A percentile compares a stretch with the other conserved stretches of the same genome.
phyloP scores from a whole-genome alignment of 768 basidiomycete species.

The Mycena olivaceomarginata region DNA sequence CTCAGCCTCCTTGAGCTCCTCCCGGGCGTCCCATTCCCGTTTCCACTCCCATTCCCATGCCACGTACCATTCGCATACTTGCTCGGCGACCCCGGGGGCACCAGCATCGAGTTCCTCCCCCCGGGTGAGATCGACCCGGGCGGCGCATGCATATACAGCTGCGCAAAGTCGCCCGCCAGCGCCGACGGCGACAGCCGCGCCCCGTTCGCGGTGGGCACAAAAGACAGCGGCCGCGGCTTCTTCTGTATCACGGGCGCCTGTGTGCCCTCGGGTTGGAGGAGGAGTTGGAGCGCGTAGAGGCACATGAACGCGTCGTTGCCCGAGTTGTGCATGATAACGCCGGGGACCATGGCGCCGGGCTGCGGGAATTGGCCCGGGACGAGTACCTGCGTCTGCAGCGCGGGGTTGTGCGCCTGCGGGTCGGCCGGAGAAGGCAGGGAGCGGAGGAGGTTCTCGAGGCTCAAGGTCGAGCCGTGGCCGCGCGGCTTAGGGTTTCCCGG shows the following conservation, averaged over 20 bases:
- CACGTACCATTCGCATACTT: constrained; percentile 13
- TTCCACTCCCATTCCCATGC: constrained; percentile 27
- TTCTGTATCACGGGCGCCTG: constrained; percentile 52
- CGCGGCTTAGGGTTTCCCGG: constrained; percentile 66
- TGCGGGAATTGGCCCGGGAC: constrained; percentile 38
- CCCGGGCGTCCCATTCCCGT: constrained; percentile 9
- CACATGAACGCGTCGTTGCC: constrained; percentile 87
- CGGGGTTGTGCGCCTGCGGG: constrained; percentile 39
- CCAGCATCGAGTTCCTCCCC: constrained; percentile 26
- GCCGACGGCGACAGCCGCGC: constrained; percentile 21
- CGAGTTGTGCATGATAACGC: constrained; percentile 79
- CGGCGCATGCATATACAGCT: constrained; percentile 34
- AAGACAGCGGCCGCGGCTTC: constrained; percentile 48
- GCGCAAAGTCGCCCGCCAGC: constrained; percentile 38
- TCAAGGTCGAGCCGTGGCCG: constrained; percentile 71
- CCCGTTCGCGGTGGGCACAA: background rate
- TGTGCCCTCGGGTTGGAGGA: constrained; percentile 75
- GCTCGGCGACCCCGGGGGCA: constrained; percentile 24
- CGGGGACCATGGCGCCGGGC: constrained; percentile 49
- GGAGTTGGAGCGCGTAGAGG: constrained; percentile 81
- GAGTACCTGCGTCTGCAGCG: constrained; percentile 30
- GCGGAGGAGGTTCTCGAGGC: constrained; percentile 77
- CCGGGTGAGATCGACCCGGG: constrained; percentile 27
- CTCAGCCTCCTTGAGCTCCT: constrained; percentile 40
- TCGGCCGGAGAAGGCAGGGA: constrained; percentile 67